Base-by-base conservation (phyloP, 495 filamentous ascomycete genomes). In the Thermochaetoides thermophila region DNA sequence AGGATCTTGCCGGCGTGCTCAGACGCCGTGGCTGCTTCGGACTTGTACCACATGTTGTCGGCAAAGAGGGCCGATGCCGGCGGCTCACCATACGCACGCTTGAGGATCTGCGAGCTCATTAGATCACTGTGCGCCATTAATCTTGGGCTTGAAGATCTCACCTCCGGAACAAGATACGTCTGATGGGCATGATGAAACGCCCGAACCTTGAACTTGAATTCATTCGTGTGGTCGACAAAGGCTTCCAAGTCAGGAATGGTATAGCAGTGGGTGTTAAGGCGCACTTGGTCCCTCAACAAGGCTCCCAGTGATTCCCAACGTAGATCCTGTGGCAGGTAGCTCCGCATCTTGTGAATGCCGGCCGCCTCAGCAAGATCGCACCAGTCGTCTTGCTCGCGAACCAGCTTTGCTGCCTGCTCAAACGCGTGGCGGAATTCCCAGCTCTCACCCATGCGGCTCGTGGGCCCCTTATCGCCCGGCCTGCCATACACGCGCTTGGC, bases 141-240 rank as follows among this genome's bases (percentile, higher is more conserved):
- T 7, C 5, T 14, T 3, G 11, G 0, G 1, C 4, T 13, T 3
- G 5, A 3, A 4, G 0, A 7, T 20, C 39, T 31, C 20, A 44
- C 48, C 48, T 78, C 73, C 1, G 74, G 72, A 3, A 76, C 64
- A 17, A 74, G 42, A 49, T 57, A 76, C 1, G 73, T 71, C 37
- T 69, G 60, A 32, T 75, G 66, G 7, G 74, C 74, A 43, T 78
- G 74, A 47, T 78, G 74, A 44, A 78, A 77, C 0, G 74, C 72
- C 6, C 63, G 56, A 19, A 76, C 46, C 13, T 58, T 48, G 45
- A 77, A 75, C 38, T 68, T 64, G 55, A 78, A 78, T 51, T 78
- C 74, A 38, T 77, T 73, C 5, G 63, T 70, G 45, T 75, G 71
- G 27, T 64, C 58, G 5, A 77, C 57, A 40, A 77, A 70, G 18